These are phyloP conservation scores for Verticillium nubilum DNA, from an alignment of 2,329 filamentous ascomycete species.

Conservation along the genomic window DNA sequence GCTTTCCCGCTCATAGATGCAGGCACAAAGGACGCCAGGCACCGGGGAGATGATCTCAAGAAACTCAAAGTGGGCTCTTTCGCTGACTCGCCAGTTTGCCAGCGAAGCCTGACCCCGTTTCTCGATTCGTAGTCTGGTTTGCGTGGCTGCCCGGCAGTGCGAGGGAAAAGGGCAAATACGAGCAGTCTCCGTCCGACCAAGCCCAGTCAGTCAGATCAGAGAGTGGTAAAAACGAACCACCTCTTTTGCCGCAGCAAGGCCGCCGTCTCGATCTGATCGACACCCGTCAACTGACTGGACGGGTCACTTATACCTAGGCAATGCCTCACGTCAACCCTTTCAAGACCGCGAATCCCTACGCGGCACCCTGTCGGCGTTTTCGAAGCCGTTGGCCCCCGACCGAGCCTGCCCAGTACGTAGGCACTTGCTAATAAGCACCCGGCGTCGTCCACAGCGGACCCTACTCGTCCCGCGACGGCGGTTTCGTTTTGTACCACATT, in stretches of 20 bases:
- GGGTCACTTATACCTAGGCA: too few species aligned
- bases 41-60: not conserved
- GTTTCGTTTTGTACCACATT: not conserved
- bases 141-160: not conserved
- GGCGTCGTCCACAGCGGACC: not conserved
- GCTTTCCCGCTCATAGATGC: not conserved
- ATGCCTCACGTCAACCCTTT: not conserved
- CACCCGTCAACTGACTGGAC: not conserved
- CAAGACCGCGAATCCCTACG: not conserved
- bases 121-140: not conserved
- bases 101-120: not conserved
- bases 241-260: not conserved
- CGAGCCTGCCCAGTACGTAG: not conserved
- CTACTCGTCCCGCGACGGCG: not conserved
- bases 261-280: not conserved
- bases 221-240: too few species aligned
- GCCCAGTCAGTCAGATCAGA: too few species aligned
- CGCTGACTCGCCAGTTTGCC: not conserved
- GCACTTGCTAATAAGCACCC: not conserved
- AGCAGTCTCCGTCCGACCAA: not conserved
- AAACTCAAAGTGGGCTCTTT: not conserved
- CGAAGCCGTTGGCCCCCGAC: not conserved
- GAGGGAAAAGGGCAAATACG: not conserved
- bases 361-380: not conserved
- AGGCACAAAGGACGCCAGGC: not conserved